phyloP scores from a whole-genome alignment of 306 rosid species.

The Cucurbita moschata region DNA sequence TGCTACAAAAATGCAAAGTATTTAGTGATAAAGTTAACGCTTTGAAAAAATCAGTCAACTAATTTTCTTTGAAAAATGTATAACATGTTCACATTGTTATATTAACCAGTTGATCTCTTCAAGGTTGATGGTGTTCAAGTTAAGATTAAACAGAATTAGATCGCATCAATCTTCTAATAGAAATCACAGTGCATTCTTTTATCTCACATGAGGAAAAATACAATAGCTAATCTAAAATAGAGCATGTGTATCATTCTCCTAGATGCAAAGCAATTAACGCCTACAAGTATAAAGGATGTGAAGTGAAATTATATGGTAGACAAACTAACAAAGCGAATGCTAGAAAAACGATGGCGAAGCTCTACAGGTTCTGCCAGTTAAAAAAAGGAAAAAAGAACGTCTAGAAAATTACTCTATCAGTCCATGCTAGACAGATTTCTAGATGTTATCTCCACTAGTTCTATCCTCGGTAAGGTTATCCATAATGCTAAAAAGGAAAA shows the following conservation, averaged over 20 bases:
- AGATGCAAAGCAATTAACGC: background rate
- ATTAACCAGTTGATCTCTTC: background rate
- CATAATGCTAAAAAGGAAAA: too few relatives aligned
- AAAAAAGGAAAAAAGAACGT: background rate
- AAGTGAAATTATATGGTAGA: conserved; percentile 37
- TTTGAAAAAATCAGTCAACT: background rate
- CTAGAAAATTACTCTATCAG: background rate
- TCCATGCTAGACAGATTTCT: background rate
- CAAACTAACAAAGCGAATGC: conserved; percentile 71
- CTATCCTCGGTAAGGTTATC: too few relatives aligned
- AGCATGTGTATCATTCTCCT: background rate
- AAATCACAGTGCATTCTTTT: background rate
- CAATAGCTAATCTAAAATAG: background rate
- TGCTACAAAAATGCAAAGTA: background rate
- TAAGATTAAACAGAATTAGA: background rate
- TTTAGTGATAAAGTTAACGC: background rate
- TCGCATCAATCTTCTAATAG: background rate
- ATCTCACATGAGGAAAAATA: background rate
- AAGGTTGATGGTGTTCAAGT: background rate
- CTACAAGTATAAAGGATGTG: background rate
- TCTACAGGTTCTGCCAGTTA: conserved; percentile 36
- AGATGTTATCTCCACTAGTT: too few relatives aligned
- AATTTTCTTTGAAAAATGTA: background rate
- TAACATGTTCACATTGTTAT: background rate
- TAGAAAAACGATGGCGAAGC: conserved; percentile 47